These are phyloP conservation scores for Luvunga scandens DNA, from an alignment of 345 rosid genomes.

Conservation along the genomic window DNA sequence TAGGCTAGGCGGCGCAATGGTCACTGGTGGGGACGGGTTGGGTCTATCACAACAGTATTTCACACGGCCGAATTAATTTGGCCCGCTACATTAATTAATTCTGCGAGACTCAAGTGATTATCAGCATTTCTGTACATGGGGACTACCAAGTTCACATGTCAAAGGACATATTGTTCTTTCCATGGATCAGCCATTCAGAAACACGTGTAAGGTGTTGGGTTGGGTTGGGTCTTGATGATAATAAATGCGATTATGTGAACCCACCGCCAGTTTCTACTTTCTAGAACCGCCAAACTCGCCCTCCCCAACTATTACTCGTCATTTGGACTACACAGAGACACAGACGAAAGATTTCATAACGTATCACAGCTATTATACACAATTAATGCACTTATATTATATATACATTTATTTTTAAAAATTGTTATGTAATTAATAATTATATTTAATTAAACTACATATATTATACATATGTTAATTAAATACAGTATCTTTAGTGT, in stretches of 20 bases:
- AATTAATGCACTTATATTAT: too few relatives aligned
- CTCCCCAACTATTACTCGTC: neutral
- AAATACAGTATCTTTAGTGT: too few relatives aligned
- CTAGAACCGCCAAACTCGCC: neutral
- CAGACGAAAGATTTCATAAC: too few relatives aligned
- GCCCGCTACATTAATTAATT: neutral
- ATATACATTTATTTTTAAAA: too few relatives aligned
- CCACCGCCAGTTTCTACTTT: neutral
- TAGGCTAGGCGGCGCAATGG: too few relatives aligned
- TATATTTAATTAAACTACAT: too few relatives aligned
- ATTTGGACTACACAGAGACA: neutral
- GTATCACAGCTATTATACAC: fast-evolving
- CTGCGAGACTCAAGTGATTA: neutral
- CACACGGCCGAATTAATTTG: neutral
- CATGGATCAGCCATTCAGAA: neutral
- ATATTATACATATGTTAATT: too few relatives aligned
- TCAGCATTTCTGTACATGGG: neutral
- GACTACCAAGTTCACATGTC: neutral
- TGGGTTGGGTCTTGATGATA: neutral
- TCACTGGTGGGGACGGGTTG: too few relatives aligned
- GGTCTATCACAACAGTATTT: too few relatives aligned
- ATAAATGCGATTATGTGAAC: neutral
- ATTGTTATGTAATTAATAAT: too few relatives aligned
- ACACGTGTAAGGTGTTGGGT: neutral
- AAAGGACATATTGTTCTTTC: neutral